phyloP scores from a whole-genome alignment of 2,329 filamentous ascomycete species.

The Arachnomyces sp. region DNA sequence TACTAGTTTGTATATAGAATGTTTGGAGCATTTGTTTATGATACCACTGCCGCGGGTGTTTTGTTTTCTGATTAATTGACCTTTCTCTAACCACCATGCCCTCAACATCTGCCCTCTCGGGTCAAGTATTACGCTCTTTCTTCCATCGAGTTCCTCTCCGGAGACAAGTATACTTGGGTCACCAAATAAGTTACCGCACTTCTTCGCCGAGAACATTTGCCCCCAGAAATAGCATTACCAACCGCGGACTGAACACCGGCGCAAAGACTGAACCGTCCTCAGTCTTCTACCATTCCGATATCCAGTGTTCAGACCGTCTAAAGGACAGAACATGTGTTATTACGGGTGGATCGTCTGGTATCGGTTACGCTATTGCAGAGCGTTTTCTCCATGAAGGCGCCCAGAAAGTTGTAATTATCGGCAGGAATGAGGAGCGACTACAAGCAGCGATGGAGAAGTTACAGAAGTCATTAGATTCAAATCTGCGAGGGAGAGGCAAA shows the following conservation, averaged over 20 bases:
- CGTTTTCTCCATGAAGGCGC: slow-evolving; percentile 59
- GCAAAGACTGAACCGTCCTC: too few species aligned
- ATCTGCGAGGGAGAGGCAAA: too few species aligned
- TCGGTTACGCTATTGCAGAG: slow-evolving; percentile 60
- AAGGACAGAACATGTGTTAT: slow-evolving; percentile 44
- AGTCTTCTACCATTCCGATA: too few species aligned
- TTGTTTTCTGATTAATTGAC: not conserved
- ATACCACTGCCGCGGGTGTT: too few species aligned
- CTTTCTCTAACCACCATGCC: not conserved
- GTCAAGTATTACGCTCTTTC: too few species aligned
- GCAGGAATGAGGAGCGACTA: slow-evolving; percentile 47
- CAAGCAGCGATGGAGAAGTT: slow-evolving; percentile 27
- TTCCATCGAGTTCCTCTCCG: too few species aligned
- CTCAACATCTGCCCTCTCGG: not conserved
- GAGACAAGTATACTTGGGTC: too few species aligned
- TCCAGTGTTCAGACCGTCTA: slow-evolving; percentile 20
- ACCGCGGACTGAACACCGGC: not conserved
- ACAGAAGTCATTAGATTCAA: slow-evolving; percentile 5
- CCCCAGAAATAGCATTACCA: not conserved
- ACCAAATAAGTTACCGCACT: too few species aligned
- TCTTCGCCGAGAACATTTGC: not conserved
- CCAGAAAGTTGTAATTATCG: slow-evolving; percentile 51
- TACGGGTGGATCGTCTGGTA: slow-evolving; percentile 64
- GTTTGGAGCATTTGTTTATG: too few species aligned
- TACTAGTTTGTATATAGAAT: too few species aligned